phyloP scores from a whole-genome alignment of 257 asterid species.

The Penstemon eatonii region DNA sequence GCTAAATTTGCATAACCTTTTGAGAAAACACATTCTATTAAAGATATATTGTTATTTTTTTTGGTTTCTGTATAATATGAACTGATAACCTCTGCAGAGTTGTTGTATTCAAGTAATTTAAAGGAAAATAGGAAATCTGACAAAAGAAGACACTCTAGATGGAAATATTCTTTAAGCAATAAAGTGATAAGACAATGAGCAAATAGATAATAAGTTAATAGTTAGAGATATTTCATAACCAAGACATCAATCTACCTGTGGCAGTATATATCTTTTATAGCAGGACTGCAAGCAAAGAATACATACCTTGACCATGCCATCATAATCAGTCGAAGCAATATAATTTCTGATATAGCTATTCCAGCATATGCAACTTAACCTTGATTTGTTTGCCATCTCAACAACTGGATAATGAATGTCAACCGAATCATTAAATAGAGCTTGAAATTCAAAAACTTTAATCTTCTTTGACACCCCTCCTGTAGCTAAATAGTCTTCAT shows the following conservation, averaged over 20 bases:
- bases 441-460: conserved; percentile 43
- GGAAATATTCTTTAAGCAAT: not conserved
- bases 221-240: not conserved
- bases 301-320: conserved; percentile 59
- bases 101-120: not conserved
- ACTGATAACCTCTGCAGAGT: not conserved
- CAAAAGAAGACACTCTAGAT: not conserved
- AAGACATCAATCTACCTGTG: not conserved
- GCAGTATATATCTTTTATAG: not conserved
- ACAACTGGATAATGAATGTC: conserved; percentile 57
- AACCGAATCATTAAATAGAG: conserved; percentile 43
- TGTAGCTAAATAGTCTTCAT: conserved; percentile 50
- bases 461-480: conserved; percentile 61
- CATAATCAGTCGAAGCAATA: conserved; percentile 52
- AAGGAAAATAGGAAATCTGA: not conserved
- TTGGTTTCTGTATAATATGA: not conserved
- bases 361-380: conserved; percentile 60
- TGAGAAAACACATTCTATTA: not conserved
- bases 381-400: conserved; percentile 48
- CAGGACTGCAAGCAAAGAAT: not conserved
- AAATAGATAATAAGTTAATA: not conserved
- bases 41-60: not conserved
- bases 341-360: conserved; percentile 49
- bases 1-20: not conserved
- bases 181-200: not conserved